Evolutionary conservation across 768 basidiomycete genomes (phyloP).

Genomic region (Exsudoporus frostii): DNA sequence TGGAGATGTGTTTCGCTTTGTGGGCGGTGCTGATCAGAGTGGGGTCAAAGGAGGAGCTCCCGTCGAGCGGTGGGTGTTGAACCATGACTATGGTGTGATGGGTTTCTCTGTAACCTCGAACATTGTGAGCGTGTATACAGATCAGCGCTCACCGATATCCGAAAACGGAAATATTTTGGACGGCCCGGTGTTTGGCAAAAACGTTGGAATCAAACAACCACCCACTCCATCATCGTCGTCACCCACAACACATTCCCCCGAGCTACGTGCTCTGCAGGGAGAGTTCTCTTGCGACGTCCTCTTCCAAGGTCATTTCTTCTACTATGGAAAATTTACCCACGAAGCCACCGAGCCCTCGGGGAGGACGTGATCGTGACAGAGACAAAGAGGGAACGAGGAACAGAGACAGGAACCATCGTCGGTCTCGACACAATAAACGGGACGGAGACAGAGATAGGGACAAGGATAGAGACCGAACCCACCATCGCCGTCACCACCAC

Average conservation of each 20-base stretch:
- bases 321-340: constrained; percentile 20
- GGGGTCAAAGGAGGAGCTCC: neutral
- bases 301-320: neutral
- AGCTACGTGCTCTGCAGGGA: neutral
- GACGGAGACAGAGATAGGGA: constrained; percentile 5
- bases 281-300: neutral
- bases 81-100: neutral
- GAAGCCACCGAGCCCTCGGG: constrained; percentile 19
- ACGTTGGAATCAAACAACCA: constrained; percentile 29
- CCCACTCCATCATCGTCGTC: neutral
- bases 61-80: constrained; percentile 7
- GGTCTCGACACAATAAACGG: constrained; percentile 7
- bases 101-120: no score
- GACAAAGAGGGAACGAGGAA: constrained; percentile 7
- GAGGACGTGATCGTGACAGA: constrained; percentile 15
- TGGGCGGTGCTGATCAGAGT: neutral
- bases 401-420: constrained; percentile 6
- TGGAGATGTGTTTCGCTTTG: constrained; percentile 15
- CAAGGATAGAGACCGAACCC: neutral
- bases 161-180: neutral
- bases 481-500: constrained; percentile 1
- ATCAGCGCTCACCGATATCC: no score
- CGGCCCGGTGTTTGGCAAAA: constrained; percentile 14
- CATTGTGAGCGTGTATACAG: no score
- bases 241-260: neutral